Evolutionary conservation across 345 rosid genomes (phyloP), one percentile per base, ranked within the genome.

Genomic region (Melastoma malabathricum): DNA sequence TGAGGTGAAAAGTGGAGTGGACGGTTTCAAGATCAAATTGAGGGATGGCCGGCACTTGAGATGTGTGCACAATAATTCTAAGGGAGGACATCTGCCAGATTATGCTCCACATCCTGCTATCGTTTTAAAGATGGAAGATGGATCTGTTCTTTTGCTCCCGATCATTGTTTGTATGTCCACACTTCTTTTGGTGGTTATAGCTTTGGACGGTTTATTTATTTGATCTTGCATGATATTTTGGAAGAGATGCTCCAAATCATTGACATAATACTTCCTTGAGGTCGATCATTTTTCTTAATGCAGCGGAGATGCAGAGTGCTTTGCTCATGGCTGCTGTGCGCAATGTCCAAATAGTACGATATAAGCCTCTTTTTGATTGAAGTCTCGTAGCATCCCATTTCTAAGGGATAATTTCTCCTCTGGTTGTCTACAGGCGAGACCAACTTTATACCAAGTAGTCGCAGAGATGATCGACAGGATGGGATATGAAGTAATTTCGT

Each of bases 261-360:
- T 31, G 38, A 2, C 38, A 31, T 31, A 3, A 31, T 31, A 3
- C 7, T 31, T 31, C 38, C 38, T 31, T 31, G 38, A 31, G 38
- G 38, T 31, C 10, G 38, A 5, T 31, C 38, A 5, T 31, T 31
- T 31, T 31, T 31, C 10, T 9, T 52, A 44, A 65, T 79, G 84
- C 90, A 90, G 98, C 80, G 90, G 98, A 90, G 76, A 83, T 86
- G 96, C 96, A 92, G 6, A 86, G 96, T 64, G 86, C 71, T 39
- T 74, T 86, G 66, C 96, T 86, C 39, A 84, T 90, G 96, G 98
- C 96, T 57, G 98, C 98, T 18, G 64, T 90, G 67, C 84, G 81
- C 54, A 82, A 90, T 68, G 83, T 83, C 54, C 89, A 75, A 54
- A 82, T 80, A 72, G 98, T 90, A 82, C 55, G 83, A 52, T n/a